A percentile compares a stretch with the other conserved stretches of the same genome.
phyloP scores from a whole-genome alignment of 176 grass and related monocot species.

The bread wheat (Triticum aestivum) region DNA sequence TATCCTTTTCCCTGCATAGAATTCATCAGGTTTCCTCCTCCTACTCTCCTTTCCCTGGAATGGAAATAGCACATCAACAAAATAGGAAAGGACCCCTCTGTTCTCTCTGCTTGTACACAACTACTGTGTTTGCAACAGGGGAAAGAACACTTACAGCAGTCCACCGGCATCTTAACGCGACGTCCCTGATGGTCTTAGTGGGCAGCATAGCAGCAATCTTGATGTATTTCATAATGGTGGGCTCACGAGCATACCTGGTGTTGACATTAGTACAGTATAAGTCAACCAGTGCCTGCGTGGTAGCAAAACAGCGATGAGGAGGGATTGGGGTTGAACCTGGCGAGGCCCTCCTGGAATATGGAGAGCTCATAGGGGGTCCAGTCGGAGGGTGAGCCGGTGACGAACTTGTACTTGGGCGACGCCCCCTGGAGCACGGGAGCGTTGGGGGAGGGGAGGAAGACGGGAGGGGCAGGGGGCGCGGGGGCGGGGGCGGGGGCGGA shows the following conservation, averaged over 20 bases:
- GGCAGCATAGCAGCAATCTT: slow-evolving; percentile 86
- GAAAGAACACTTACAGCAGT: slow-evolving; percentile 34
- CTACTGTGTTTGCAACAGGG: background rate
- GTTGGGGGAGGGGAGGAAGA: slow-evolving; percentile 32
- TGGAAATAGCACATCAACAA: slow-evolving; percentile 11
- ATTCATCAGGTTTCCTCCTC: slow-evolving; percentile 52
- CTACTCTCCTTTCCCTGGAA: slow-evolving; percentile 51
- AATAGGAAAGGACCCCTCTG: background rate
- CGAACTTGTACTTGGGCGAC: slow-evolving; percentile 48
- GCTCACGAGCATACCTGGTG: slow-evolving; percentile 64
- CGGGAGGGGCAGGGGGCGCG: background rate
- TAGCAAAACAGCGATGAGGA: background rate
- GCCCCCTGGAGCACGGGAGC: slow-evolving; percentile 6
- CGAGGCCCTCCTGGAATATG: slow-evolving; percentile 56
- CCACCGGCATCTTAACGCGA: slow-evolving; percentile 77
- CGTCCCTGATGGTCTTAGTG: slow-evolving; percentile 74
- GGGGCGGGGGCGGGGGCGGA: background rate
- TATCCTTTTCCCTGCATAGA: slow-evolving; percentile 57
- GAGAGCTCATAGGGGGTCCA: slow-evolving; percentile 61
- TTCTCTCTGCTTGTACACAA: background rate
- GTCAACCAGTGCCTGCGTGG: background rate
- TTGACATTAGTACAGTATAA: background rate
- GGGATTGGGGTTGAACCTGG: slow-evolving; percentile 20
- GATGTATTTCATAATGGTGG: slow-evolving; percentile 81
- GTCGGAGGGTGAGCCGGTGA: slow-evolving; percentile 39